Base-by-base conservation (phyloP, 306 rosid species). In the Ziziphus jujuba region DNA sequence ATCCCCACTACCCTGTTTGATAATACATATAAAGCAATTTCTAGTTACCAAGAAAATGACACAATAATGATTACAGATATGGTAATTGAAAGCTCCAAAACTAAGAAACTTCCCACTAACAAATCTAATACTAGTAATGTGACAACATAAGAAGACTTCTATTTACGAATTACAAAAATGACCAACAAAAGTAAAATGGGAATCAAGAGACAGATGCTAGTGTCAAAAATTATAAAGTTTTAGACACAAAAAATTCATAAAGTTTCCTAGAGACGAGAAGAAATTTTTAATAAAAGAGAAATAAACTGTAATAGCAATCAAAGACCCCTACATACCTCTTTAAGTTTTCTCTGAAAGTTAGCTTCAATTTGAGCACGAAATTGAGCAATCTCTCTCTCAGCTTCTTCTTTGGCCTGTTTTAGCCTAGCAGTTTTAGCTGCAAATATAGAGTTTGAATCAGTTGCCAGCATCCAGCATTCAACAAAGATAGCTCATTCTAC, bases 1-100 rank as follows among this genome's bases (percentile, higher is more conserved):
- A 74, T 90, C 97, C 67, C 99, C 97, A 62, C 91, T 90, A 81
- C 85, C 87, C 96, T 93, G 87, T 31, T 59, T 40, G 55, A 57
- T n/a, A 23, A 40, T n/a, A 58, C 66, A 52, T 22, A 31, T 22
- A 31, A 23, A 10, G 4, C 14, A 17, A 40, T 0, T 67, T 48
- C 55, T 23, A 17, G 31, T 33, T 14, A 19, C 19, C 48, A n/a
- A 0, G 13, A 33, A 66, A 53, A 35, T 16, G 15, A 66, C 8
- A 12, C 6, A 33, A 28, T 2, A 28, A 3, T 25, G 9, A 25
- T 23, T 13, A 9, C 47, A 25, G 36, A 62, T 12, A 13, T 13
- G 21, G 20, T 2, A 43, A 43, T 12, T 23, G 23, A 1, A 23
- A 54, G 24, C 35, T 21, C 17, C 23, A 10, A 5, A 67, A 15